These are phyloP conservation scores for Apophysomyces variabilis DNA, from an alignment of 371 early-diverging fungal genomes.

Conservation along the genomic window DNA sequence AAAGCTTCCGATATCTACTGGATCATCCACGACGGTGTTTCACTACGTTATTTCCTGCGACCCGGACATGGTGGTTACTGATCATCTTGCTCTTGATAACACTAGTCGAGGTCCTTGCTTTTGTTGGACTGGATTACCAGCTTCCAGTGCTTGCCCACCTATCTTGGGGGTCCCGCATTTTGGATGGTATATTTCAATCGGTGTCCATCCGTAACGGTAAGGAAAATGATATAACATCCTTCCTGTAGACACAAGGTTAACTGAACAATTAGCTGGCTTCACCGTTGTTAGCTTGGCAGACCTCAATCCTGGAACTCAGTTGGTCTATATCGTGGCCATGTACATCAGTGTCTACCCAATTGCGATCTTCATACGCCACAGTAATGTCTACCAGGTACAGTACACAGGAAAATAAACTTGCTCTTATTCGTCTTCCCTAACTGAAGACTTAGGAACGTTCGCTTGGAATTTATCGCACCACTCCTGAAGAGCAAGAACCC, in stretches of 20 bases:
- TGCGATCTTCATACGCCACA: conserved; percentile 56
- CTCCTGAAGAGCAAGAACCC: conserved; percentile 25
- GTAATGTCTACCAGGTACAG: conserved; percentile 54
- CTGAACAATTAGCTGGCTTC: conserved; percentile 42
- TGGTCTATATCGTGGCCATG: conserved; percentile 56
- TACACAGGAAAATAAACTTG: background rate
- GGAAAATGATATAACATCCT: background rate
- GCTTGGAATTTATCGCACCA: conserved; percentile 45
- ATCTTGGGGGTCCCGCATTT: conserved; percentile 46
- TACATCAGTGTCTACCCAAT: conserved; percentile 59
- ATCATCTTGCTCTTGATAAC: conserved; percentile 46
- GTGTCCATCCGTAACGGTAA: conserved; percentile 54
- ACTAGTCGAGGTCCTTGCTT: conserved; percentile 41
- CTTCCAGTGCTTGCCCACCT: conserved; percentile 41
- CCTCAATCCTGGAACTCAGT: conserved; percentile 50
- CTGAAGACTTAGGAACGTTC: conserved; percentile 43
- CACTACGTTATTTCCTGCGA: conserved; percentile 49
- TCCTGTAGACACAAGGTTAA: no score
- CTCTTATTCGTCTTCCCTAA: background rate
- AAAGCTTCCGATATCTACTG: conserved; percentile 43
- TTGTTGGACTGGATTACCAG: conserved; percentile 51
- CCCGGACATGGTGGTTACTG: conserved; percentile 53
- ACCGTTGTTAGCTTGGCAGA: conserved; percentile 43
- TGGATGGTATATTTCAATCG: conserved; percentile 55
- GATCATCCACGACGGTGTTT: conserved; percentile 56